These are phyloP conservation scores for Fusarium tuaranense DNA, from an alignment of 2,329 filamentous ascomycete species.

Conservation along the genomic window DNA sequence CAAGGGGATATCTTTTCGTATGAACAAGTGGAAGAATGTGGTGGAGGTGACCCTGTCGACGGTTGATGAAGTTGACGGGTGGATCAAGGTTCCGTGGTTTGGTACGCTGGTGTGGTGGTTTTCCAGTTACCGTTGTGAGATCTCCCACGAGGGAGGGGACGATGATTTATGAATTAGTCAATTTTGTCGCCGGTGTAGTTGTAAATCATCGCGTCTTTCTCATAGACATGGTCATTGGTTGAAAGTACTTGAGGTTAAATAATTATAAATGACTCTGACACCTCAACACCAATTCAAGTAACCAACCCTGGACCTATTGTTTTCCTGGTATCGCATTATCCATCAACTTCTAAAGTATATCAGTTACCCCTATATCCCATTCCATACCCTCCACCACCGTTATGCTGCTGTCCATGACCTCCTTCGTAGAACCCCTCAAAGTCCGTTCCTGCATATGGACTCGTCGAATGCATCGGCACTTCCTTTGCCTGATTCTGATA, in stretches of 20 bases:
- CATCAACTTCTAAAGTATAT: neutral
- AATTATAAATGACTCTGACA: neutral
- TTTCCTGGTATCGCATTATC: conserved; percentile 1
- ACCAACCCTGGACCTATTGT: neutral
- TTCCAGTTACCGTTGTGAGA: neutral
- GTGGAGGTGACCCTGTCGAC: neutral
- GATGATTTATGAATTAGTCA: neutral
- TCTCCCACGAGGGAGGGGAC: neutral
- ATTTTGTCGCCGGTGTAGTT: neutral
- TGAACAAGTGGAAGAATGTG: neutral
- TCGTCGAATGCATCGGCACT: conserved; percentile 9
- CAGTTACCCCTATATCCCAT: conserved; percentile 25
- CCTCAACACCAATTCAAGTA: neutral
- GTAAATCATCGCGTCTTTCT: neutral
- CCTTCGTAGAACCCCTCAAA: conserved; percentile 39
- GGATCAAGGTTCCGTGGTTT: neutral
- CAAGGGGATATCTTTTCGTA: neutral
- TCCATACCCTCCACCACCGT: conserved; percentile 23
- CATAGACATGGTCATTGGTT: neutral
- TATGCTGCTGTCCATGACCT: conserved; percentile 27
- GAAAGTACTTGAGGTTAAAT: neutral
- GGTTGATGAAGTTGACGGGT: neutral
- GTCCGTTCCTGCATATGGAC: conserved; percentile 40
- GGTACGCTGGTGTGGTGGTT: neutral
- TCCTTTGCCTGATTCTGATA: conserved; percentile 17